phyloP scores from a whole-genome alignment of 495 filamentous ascomycete genomes.

The Xylaria longipes region DNA sequence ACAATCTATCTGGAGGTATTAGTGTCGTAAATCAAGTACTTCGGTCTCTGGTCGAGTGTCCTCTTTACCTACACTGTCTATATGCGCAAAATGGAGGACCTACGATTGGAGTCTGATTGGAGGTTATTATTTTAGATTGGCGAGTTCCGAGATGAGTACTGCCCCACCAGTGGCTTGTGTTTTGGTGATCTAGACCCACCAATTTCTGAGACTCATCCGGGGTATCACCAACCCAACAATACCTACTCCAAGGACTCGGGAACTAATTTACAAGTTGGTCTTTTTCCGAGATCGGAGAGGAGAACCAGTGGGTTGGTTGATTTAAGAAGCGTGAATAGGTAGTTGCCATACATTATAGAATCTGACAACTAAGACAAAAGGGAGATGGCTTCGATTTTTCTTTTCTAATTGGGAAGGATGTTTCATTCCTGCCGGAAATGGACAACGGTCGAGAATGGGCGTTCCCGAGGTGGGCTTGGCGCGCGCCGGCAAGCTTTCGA shows the following conservation, averaged over 20 bases:
- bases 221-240: neutral
- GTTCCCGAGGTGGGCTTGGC: constrained; percentile 11
- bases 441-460: neutral
- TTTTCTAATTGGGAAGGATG: constrained; percentile 3
- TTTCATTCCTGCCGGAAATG: constrained; percentile 23
- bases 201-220: neutral
- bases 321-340: neutral
- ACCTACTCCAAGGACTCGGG: constrained; percentile 11
- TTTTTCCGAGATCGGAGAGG: neutral
- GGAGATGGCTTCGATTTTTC: neutral
- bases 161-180: neutral
- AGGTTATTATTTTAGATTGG: neutral
- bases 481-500: constrained; percentile 23
- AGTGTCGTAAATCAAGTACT: neutral
- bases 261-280: neutral
- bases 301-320: neutral
- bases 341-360: neutral
- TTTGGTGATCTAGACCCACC: constrained; percentile 10
- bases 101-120: no score
- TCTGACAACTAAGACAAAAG: neutral
- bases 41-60: neutral
- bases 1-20: neutral
- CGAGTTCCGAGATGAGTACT: neutral
- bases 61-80: neutral
- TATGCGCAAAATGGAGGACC: neutral